Percentiles rank a stretch among this genome's conserved stretches.
phyloP scores from a whole-genome alignment of 306 rosid species.

The Elaeagnus macrophylla region DNA sequence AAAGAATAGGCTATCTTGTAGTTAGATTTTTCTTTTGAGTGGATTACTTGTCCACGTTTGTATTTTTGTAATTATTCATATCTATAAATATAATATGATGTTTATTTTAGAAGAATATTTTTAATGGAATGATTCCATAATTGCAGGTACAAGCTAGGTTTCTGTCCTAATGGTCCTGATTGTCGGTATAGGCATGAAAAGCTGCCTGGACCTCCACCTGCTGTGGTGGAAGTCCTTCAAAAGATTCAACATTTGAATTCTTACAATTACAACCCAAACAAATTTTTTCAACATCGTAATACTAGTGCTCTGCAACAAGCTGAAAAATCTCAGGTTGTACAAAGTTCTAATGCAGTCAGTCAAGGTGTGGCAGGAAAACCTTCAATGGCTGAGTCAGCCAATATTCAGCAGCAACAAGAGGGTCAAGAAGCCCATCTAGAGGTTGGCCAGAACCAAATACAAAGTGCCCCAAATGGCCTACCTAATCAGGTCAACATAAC shows the following conservation, averaged over 20 bases:
- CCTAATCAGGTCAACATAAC: slow-evolving; percentile 64
- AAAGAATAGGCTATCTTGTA: no score
- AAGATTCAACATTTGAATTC: slow-evolving; percentile 88
- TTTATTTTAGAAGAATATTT: no score
- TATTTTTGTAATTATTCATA: no score
- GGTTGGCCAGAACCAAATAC: slow-evolving; percentile 49
- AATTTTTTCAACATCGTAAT: slow-evolving; percentile 67
- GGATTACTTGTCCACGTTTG: no score
- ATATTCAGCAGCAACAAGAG: slow-evolving; percentile 71
- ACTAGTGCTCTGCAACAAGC: slow-evolving; percentile 52
- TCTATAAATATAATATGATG: no score
- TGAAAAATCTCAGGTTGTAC: slow-evolving; percentile 68
- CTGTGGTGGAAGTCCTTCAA: slow-evolving; percentile 94
- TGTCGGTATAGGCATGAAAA: slow-evolving; percentile 97
- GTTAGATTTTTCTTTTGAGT: no score
- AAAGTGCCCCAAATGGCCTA: slow-evolving; percentile 54
- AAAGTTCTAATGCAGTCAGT: slow-evolving; percentile 39
- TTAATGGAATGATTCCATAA: slow-evolving; percentile 11
- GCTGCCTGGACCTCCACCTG: slow-evolving; percentile 90
- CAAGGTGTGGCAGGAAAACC: slow-evolving; percentile 64
- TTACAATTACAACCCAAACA: slow-evolving; percentile 61
- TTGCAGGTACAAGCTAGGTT: slow-evolving; percentile 95
- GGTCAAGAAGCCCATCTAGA: slow-evolving; percentile 67
- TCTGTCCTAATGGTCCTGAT: slow-evolving; percentile 98
- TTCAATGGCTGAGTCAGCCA: slow-evolving; percentile 59